Conservation (phyloP, 202 grass and related monocot species). For the Setaria viridis region DNA sequence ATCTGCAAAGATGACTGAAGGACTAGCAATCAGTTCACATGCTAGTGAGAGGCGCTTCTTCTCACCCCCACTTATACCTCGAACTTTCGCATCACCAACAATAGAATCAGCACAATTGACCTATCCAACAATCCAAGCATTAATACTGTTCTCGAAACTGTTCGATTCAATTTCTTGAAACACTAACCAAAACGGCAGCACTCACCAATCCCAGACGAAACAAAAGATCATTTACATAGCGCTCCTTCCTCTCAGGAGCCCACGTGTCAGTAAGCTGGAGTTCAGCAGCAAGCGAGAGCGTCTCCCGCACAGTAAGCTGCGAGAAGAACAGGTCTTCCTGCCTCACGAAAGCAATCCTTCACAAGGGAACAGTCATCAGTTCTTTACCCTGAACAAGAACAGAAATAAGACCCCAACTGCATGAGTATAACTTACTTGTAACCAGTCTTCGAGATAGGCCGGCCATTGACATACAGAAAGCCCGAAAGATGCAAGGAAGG, state of each 20-base stretch:
- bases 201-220: constrained; percentile 86
- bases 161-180: not conserved
- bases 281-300: constrained; percentile 82
- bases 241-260: constrained; percentile 63
- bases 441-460: constrained; percentile 50
- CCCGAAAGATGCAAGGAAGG: constrained; percentile 77
- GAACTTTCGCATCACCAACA: constrained; percentile 92
- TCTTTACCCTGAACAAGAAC: not conserved
- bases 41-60: constrained; percentile 93
- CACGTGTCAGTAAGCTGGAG: constrained; percentile 78
- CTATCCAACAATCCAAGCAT: constrained; percentile 42
- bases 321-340: constrained; percentile 97
- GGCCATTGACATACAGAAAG: constrained; percentile 67
- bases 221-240: constrained; percentile 75
- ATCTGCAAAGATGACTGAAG: constrained; percentile 89
- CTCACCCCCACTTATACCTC: constrained; percentile 93
- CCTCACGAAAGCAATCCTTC: constrained; percentile 81
- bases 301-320: constrained; percentile 83
- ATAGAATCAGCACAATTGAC: constrained; percentile 89
- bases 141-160: not conserved
- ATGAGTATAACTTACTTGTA: constrained; percentile 70
- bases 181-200: constrained; percentile 12
- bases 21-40: constrained; percentile 96
- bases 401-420: not conserved
- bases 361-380: constrained; percentile 28